phyloP scores from a whole-genome alignment of 1,139 yeast species.

The Taiozyma sp. region DNA sequence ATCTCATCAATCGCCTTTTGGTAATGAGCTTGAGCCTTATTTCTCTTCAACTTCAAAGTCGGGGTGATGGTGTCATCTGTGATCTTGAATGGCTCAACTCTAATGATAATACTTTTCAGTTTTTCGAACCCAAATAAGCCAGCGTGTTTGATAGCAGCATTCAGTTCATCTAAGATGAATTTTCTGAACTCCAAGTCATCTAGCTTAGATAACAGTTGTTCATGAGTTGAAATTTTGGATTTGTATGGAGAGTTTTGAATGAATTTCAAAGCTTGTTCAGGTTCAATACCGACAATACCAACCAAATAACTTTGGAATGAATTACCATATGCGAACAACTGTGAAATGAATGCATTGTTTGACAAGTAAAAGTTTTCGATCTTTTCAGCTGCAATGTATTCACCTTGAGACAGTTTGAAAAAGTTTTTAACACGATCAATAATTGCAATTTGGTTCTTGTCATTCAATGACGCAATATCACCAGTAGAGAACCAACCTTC shows the following conservation, averaged over 20 bases:
- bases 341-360: conserved; percentile 34
- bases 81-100: conserved; percentile 47
- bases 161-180: conserved; percentile 29
- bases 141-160: conserved; percentile 26
- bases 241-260: conserved; percentile 10
- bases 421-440: conserved; percentile 53
- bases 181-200: conserved; percentile 27
- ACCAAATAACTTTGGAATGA: conserved; percentile 40
- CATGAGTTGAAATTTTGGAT: conserved; percentile 18
- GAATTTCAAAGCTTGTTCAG: conserved; percentile 15
- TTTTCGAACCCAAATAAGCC: conserved; percentile 41
- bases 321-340: conserved; percentile 44
- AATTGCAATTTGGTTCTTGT: conserved; percentile 38
- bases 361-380: conserved; percentile 46
- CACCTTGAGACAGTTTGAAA: conserved; percentile 54
- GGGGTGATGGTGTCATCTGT: conserved; percentile 51
- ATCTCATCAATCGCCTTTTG: conserved; percentile 32
- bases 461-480: conserved; percentile 42
- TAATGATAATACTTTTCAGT: conserved; percentile 41
- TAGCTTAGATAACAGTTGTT: conserved; percentile 25
- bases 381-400: conserved; percentile 53
- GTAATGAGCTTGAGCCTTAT: conserved; percentile 40
- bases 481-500: conserved; percentile 63
- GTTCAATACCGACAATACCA: conserved; percentile 40
- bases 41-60: conserved; percentile 51